Conservation (phyloP, 805 yeast species). For the Candida ficus region DNA sequence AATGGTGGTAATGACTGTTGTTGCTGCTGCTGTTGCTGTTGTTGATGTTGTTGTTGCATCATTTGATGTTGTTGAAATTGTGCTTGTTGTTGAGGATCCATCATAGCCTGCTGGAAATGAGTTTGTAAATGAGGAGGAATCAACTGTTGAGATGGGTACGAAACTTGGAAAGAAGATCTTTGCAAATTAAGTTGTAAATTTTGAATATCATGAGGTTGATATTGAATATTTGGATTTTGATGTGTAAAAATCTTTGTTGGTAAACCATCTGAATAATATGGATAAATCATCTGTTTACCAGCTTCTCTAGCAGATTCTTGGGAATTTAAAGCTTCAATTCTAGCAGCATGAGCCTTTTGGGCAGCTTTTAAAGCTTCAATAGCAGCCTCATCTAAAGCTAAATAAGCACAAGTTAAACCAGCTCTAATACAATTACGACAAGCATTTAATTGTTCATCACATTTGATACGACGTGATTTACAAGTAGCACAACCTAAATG, state of each 20-base stretch:
- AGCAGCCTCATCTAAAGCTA: slow-evolving; percentile 42
- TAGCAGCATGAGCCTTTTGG: slow-evolving; percentile 33
- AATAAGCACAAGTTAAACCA: slow-evolving; percentile 44
- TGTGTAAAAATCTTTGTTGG: slow-evolving; percentile 20
- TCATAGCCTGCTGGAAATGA: not conserved
- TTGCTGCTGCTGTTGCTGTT: not conserved
- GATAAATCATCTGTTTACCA: slow-evolving; percentile 12
- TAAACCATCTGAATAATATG: slow-evolving; percentile 19
- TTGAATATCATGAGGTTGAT: slow-evolving; percentile 12
- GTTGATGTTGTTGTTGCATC: slow-evolving; percentile 3
- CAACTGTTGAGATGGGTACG: not conserved
- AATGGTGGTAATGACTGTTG: slow-evolving; percentile 1
- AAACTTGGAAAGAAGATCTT: slow-evolving; percentile 5
- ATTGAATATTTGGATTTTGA: slow-evolving; percentile 3
- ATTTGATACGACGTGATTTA: slow-evolving; percentile 56
- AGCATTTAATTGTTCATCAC: slow-evolving; percentile 58
- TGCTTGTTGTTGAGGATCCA: slow-evolving; percentile 3
- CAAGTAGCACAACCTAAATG: slow-evolving; percentile 74
- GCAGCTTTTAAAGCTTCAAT: slow-evolving; percentile 45
- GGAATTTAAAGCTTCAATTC: slow-evolving; percentile 29
- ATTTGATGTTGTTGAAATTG: slow-evolving; percentile 1
- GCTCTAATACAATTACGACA: slow-evolving; percentile 51
- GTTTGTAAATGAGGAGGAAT: not conserved
- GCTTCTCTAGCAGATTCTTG: slow-evolving; percentile 20
- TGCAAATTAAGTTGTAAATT: slow-evolving; percentile 19